Base-by-base conservation (phyloP, 495 filamentous ascomycete genomes). In the Aspergillus sparsus region DNA sequence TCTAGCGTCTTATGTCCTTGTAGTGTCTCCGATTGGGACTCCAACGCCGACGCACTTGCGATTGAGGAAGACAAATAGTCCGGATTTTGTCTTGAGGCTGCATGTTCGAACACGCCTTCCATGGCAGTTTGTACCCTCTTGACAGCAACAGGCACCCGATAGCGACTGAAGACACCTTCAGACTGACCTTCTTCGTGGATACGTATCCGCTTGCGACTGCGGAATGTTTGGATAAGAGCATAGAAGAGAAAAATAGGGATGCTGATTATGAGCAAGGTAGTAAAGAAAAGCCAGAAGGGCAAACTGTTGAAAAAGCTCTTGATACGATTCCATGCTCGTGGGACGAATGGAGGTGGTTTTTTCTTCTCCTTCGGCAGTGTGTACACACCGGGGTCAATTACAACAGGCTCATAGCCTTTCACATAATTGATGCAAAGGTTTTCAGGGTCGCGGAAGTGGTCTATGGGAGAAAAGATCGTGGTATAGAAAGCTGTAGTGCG, bases 401-500 rank as follows among this genome's bases (percentile, higher is more conserved):
- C 77, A 6, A 91, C 85, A 49, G 85, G 77, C 37, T 88, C 85
- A 68, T 93, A 96, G 13, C 85, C 89, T 27, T 82, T 71, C 21
- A 92, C 65, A 64, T 89, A 93, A 63, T 90, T 90, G 63, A 91
- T 73, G 27, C 85, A 81, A 35, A 91, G 68, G 2, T 80, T 78
- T 34, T 85, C 82, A 37, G 89, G 68, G 60, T 91, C 77, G 6
- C 70, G 68, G 74, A 84, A 97, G 0, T 91, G 93, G 66, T 98
- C 89, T 5, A 77, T 85, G 51, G 82, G 82, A 7, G 87, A 81
- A 44, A 97, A 88, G 46, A 70, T 76, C 2, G 91, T 87, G 0
- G 94, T 97, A 72, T 95, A 97, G 74, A 87, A 94, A 5, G 84
- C 80, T 4, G 88, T 89, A 31, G 83, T 86, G 37, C 87, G 80